Evolutionary conservation across 495 filamentous ascomycete species (phyloP).

Genomic region (Penicillium goetzii): DNA sequence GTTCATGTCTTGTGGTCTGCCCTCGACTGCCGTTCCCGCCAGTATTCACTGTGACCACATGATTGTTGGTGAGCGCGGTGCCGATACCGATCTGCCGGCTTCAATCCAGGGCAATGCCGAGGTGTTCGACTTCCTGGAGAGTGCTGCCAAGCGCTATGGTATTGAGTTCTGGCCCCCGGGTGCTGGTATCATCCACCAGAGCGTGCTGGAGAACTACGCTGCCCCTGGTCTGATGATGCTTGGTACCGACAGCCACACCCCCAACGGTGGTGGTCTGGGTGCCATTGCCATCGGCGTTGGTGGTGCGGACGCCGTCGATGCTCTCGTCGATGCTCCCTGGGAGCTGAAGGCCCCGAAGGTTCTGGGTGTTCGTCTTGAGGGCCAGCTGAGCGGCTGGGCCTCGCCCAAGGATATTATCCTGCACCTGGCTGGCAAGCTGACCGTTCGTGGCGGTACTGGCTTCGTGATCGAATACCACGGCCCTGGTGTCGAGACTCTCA

Average conservation of each 20-base stretch:
- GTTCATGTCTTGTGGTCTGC: constrained; percentile 96
- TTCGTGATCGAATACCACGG: constrained; percentile 94
- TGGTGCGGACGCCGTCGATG: constrained; percentile 96
- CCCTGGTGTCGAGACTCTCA: constrained; percentile 84
- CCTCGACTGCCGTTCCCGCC: constrained; percentile 90
- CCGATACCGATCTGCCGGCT: constrained; percentile 81
- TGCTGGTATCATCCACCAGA: constrained; percentile 99
- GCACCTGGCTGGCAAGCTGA: constrained; percentile 83
- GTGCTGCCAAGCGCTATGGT: constrained; percentile 91
- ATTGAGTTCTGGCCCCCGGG: constrained; percentile 99
- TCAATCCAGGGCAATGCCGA: constrained; percentile 93
- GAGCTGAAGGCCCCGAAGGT: constrained; percentile 93
- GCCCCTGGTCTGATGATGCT: constrained; percentile 98
- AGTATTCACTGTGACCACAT: constrained; percentile 99
- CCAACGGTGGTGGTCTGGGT: constrained; percentile 90
- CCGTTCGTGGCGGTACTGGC: constrained; percentile 92
- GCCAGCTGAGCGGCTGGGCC: constrained; percentile 85
- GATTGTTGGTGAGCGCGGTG: constrained; percentile 89
- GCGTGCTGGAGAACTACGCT: constrained; percentile 97
- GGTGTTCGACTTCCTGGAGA: constrained; percentile 96
- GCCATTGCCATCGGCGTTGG: constrained; percentile 97
- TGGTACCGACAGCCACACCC: constrained; percentile 98
- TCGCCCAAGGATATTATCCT: constrained; percentile 95
- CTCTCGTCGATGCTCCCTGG: constrained; percentile 94
- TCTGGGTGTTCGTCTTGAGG: constrained; percentile 83